Evolutionary conservation across 75 land plant species (phyloP), one percentile per base, ranked within the genome.

Genomic region (Picea sitchensis): DNA sequence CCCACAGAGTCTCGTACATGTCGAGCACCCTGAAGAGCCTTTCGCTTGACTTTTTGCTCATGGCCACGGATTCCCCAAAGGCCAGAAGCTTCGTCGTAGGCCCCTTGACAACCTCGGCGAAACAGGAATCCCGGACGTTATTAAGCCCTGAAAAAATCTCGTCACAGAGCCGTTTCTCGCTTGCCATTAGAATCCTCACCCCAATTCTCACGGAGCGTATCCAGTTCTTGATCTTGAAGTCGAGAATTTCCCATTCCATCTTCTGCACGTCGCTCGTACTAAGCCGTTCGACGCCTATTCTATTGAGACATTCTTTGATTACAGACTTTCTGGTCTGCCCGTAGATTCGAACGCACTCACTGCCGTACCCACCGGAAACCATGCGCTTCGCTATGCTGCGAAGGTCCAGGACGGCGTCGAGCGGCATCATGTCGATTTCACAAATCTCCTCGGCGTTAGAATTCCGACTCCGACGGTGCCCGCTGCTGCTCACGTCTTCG

Each of bases 11-110:
- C 36, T 85, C 91, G 61, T 90, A 90, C 90, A 91, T 91, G 82
- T 89, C 91, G 58, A 93, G 90, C 26, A 89, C 83, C 26, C 91
- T 84, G 58, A 83, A 76, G 51, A 93, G 65, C 79, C 83, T 91
- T 58, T 94, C 91, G 56, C 89, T 83, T 14, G 64, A 21, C 12
- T 78, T 82, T 3, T 83, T 81, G 3, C 88, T 83, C 18, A 88
- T 84, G 9, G 90, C 86, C 2, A 94, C 65, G 41, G 94, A 94
- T 44, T 90, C 91, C 5, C 79, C 91, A 78, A 91, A 90, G 73
- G 79, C 85, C 32, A 94, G 85, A 13, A 94, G 88, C 77, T 90
- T 90, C 68, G 87, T 18, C 38, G 88, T 83, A 12, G 83, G 69
- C 36, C 79, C 78, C 76, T 81, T 91, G 23, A 88, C 83, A 5